phyloP scores from a whole-genome alignment of 2,329 filamentous ascomycete species.

The Berkeleyomyces rouxiae region DNA sequence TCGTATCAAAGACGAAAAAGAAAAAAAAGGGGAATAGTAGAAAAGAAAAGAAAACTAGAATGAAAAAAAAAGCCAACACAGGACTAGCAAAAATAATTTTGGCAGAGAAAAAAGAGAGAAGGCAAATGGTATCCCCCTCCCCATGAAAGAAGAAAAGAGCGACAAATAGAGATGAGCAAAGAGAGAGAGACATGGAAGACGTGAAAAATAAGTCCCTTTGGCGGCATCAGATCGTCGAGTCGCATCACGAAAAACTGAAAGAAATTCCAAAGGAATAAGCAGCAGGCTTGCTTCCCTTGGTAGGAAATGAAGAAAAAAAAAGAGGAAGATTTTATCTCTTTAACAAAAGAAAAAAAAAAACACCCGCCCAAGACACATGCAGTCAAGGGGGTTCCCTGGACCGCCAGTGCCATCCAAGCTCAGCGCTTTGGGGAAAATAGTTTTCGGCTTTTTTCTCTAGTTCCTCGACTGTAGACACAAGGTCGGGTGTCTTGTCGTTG shows the following conservation, averaged over 20 bases:
- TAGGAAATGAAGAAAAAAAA: no score
- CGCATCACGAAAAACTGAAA: no score
- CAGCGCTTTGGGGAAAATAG: neutral
- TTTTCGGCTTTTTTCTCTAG: conserved; percentile 3
- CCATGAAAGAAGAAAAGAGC: no score
- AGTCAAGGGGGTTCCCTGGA: neutral
- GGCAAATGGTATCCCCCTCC: neutral
- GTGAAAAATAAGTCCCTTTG: neutral
- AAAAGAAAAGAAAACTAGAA: neutral
- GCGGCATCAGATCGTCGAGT: no score
- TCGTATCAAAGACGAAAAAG: neutral
- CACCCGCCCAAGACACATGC: neutral
- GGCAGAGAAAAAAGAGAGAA: neutral
- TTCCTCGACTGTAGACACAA: neutral
- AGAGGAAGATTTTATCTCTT: neutral
- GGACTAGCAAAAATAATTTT: neutral
- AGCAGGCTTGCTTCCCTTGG: no score
- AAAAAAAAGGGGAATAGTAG: neutral
- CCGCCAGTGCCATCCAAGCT: neutral
- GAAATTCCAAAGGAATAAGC: no score
- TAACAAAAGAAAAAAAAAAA: neutral
- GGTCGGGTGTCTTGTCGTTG: neutral
- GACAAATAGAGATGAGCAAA: no score
- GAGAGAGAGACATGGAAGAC: neutral
- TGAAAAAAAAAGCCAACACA: neutral